phyloP scores from a whole-genome alignment of 2,329 filamentous ascomycete species.

The Blastomyces silverae region DNA sequence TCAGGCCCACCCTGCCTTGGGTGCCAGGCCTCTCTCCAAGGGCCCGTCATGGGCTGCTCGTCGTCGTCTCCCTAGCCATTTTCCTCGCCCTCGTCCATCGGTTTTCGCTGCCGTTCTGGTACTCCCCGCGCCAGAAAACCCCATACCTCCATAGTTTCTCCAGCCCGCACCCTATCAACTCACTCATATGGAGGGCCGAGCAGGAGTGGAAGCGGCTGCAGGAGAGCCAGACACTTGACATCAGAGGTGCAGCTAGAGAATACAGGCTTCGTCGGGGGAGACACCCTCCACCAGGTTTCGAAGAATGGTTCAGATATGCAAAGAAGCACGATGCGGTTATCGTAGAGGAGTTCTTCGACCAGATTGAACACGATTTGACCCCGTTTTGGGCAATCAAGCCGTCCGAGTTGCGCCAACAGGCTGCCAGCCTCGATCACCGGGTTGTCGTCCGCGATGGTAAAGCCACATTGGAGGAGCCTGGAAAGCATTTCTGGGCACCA shows the following conservation, averaged over 20 bases:
- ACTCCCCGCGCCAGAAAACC: neutral
- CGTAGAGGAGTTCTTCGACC: conserved; percentile 48
- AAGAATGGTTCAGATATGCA: conserved; percentile 44
- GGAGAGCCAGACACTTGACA: conserved; percentile 31
- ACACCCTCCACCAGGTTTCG: conserved; percentile 48
- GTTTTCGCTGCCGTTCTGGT: conserved; percentile 6
- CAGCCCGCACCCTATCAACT: conserved; percentile 21
- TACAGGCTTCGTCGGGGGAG: conserved; percentile 43
- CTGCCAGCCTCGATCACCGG: conserved; percentile 33
- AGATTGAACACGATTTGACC: conserved; percentile 45
- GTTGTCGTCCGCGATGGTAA: conserved; percentile 40
- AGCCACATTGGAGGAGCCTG: conserved; percentile 27
- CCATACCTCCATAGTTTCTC: neutral
- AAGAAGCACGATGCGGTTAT: conserved; percentile 38
- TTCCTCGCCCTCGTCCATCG: neutral
- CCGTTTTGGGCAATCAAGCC: conserved; percentile 47
- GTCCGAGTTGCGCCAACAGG: conserved; percentile 38
- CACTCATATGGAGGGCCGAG: conserved; percentile 21
- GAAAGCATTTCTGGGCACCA: conserved; percentile 34
- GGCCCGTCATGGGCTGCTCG: neutral
- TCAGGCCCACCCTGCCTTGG: neutral
- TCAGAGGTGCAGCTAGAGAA: conserved; percentile 36
- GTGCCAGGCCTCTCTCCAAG: neutral
- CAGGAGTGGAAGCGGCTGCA: conserved; percentile 19
- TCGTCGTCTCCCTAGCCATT: neutral